These are phyloP conservation scores for Cicer pinnatifidum DNA, from an alignment of 306 rosid genomes.

Conservation along the genomic window DNA sequence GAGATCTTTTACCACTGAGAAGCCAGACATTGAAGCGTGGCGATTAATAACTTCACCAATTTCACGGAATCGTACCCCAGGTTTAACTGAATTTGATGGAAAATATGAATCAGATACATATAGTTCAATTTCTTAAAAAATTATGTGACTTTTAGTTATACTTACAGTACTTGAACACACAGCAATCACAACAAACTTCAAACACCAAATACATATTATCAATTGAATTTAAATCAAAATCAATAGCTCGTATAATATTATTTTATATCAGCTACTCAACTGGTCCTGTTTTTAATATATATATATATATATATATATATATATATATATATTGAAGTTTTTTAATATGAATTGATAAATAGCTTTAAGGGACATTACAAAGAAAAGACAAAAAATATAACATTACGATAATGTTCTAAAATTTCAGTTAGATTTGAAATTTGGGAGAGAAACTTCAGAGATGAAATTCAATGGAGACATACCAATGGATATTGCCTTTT, in stretches of 20 bases:
- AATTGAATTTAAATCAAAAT: not conserved
- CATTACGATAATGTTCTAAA: not conserved
- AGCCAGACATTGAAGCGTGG: conserved; percentile 78
- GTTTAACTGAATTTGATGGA: conserved; percentile 67
- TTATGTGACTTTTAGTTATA: not conserved
- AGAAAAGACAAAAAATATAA: not conserved
- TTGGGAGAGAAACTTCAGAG: conserved; percentile 2
- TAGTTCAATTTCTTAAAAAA: conserved; percentile 33
- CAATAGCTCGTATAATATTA: not conserved
- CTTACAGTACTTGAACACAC: not conserved
- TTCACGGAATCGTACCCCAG: conserved; percentile 93
- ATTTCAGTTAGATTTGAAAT: conserved; percentile 8
- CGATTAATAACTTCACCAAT: conserved; percentile 90
- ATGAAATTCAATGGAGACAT: conserved; percentile 42
- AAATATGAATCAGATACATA: conserved; percentile 38
- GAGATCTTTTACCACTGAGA: conserved; percentile 79
- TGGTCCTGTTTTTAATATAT: not conserved
- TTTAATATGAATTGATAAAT: not conserved
- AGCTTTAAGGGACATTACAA: conserved; percentile 15
- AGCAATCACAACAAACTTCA: conserved; percentile 1
- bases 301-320: not conserved
- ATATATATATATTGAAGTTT: not conserved
- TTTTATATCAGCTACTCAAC: conserved; percentile 5
- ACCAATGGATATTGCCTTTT: conserved; percentile 94
- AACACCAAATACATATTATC: conserved; percentile 19